Conservation (phyloP, 2,329 filamentous ascomycete genomes). For the Rugonectria rugulosa region DNA sequence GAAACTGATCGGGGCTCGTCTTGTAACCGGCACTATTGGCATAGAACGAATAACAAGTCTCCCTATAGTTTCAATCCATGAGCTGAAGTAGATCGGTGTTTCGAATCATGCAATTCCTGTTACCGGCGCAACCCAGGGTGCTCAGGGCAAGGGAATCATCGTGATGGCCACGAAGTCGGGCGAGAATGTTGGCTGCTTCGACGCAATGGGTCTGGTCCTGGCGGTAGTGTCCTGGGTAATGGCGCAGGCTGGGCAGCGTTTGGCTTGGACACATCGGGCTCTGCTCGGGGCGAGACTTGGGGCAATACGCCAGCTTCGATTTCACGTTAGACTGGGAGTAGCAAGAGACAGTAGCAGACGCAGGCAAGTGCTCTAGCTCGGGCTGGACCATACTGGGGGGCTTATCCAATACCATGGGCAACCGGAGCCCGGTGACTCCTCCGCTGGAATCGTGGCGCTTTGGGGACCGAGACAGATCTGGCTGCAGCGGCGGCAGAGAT, state of each 20-base stretch:
- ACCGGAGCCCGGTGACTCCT: not conserved
- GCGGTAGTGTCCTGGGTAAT: not conserved
- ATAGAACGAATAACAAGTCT: not conserved
- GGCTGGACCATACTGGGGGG: not conserved
- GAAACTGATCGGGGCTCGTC: not conserved
- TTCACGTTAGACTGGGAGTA: not conserved
- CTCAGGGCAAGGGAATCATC: conserved; percentile 38
- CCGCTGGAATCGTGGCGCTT: not conserved
- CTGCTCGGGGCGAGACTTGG: not conserved
- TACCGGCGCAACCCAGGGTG: conserved; percentile 40
- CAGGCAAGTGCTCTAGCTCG: not conserved
- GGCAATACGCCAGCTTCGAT: not conserved
- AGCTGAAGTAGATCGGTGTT: conserved; percentile 46
- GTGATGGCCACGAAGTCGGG: conserved; percentile 47
- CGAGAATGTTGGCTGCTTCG: conserved; percentile 44
- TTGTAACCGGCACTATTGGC: not conserved
- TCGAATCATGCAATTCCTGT: conserved; percentile 42
- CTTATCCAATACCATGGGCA: conserved; percentile 6
- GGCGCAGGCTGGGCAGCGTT: not conserved
- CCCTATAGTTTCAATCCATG: conserved; percentile 40
- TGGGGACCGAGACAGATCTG: not conserved
- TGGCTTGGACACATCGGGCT: not conserved
- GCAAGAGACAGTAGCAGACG: not conserved
- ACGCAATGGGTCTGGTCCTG: conserved; percentile 35
- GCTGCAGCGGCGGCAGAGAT: not conserved